Evolutionary conservation across 805 yeast species (phyloP).

Genomic region (Cyberlindnera japonica): DNA sequence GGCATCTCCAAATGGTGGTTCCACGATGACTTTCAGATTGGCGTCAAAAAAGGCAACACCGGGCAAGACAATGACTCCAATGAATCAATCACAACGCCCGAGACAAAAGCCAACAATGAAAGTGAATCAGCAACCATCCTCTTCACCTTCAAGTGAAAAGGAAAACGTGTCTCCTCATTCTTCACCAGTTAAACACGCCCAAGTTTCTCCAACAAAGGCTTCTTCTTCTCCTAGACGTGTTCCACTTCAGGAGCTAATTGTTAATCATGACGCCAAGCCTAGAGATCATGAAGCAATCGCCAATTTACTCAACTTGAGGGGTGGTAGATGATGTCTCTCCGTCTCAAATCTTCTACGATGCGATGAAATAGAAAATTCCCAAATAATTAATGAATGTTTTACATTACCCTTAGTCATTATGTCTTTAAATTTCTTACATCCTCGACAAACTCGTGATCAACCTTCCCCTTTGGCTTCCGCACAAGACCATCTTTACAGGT

Average conservation of each 20-base stretch:
- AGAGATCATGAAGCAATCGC: constrained; percentile 18
- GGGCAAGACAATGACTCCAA: constrained; percentile 13
- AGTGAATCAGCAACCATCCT: constrained; percentile 22
- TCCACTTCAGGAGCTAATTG: constrained; percentile 16
- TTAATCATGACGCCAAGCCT: constrained; percentile 8
- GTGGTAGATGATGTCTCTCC: not conserved
- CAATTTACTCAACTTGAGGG: constrained; percentile 16
- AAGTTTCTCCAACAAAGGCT: constrained; percentile 1
- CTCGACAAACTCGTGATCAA: constrained; percentile 4
- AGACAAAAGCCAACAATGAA: constrained; percentile 18
- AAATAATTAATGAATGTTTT: no score
- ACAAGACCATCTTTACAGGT: no score
- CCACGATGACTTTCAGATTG: constrained; percentile 24
- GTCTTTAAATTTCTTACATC: constrained; percentile 2
- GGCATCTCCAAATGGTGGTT: constrained; percentile 11
- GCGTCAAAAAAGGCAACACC: constrained; percentile 10
- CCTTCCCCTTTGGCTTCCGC: no score
- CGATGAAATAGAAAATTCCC: not conserved
- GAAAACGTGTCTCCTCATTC: constrained; percentile 14
- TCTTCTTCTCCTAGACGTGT: constrained; percentile 12
- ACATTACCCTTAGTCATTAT: no score
- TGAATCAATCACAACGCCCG: constrained; percentile 2
- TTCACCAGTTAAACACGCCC: constrained; percentile 2
- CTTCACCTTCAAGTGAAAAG: constrained; percentile 9
- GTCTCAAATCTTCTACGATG: not conserved